Percentiles rank a stretch among this genome's conserved stretches.
Conservation (phyloP, 164 flowering plant genomes). For the Chloranthus sessilifolius region DNA sequence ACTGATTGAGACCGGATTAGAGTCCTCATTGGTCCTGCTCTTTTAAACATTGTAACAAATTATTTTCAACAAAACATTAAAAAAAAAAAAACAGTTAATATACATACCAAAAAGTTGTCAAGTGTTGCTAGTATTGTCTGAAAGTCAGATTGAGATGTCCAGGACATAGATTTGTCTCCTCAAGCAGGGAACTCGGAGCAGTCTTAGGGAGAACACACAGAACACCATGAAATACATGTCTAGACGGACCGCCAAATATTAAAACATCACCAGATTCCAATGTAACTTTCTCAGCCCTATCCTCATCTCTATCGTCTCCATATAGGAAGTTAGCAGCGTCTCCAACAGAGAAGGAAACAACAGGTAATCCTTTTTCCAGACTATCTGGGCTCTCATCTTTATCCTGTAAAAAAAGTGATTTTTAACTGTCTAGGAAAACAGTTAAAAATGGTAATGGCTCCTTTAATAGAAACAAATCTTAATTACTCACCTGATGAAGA, state of each 20-base stretch:
- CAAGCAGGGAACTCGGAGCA: constrained; percentile 47
- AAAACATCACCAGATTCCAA: constrained; percentile 81
- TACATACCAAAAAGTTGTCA: no score
- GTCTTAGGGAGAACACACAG: constrained; percentile 32
- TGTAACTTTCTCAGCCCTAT: constrained; percentile 36
- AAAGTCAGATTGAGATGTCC: constrained; percentile 85
- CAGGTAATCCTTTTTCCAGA: constrained; percentile 52
- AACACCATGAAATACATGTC: constrained; percentile 74
- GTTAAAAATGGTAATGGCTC: no score
- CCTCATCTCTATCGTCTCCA: constrained; percentile 46
- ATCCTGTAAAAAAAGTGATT: no score
- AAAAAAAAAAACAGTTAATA: no score
- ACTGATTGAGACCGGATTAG: no score
- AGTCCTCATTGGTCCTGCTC: no score
- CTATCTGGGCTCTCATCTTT: constrained; percentile 57
- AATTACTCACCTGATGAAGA: constrained; percentile 71
- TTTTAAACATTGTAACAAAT: no score
- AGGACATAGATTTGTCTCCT: constrained; percentile 48
- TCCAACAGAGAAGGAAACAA: constrained; percentile 79
- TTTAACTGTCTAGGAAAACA: no score
- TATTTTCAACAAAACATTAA: no score
- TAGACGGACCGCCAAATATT: constrained; percentile 76
- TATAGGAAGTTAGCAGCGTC: constrained; percentile 67
- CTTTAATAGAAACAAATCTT: background rate
- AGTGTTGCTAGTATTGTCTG: constrained; percentile 50